Evolutionary conservation across 192 early-diverging fungal species (phyloP).

Genomic region (Backusella morwellensis): DNA sequence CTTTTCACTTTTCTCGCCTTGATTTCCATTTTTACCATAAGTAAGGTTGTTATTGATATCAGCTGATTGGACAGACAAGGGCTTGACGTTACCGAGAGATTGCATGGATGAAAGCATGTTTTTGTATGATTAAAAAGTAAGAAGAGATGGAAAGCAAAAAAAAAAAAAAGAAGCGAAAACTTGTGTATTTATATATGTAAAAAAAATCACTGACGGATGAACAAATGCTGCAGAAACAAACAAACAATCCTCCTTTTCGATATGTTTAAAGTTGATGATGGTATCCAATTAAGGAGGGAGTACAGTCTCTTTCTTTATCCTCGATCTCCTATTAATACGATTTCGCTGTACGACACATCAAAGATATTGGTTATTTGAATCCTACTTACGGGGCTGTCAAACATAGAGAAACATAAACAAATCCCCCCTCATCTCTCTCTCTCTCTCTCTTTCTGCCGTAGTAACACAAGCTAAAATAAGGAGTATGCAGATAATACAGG

Average conservation of each 20-base stretch:
- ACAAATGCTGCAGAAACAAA: too few species aligned
- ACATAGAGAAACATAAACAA: neutral
- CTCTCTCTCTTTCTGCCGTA: neutral
- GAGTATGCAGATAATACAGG: neutral
- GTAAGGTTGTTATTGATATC: neutral
- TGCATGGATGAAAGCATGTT: conserved; percentile 1
- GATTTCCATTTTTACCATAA: neutral
- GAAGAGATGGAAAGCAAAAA: neutral
- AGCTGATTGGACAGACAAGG: neutral
- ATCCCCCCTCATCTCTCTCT: neutral
- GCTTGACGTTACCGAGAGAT: conserved; percentile 10
- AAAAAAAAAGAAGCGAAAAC: too few species aligned
- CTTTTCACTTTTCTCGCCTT: neutral
- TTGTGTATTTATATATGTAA: too few species aligned
- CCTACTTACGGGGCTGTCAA: neutral
- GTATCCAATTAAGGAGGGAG: too few species aligned
- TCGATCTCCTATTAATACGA: neutral
- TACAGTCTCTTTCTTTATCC: neutral
- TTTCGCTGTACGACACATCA: neutral
- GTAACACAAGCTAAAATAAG: neutral
- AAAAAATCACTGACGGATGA: too few species aligned
- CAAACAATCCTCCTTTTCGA: too few species aligned
- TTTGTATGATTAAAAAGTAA: neutral
- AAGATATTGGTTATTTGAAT: neutral
- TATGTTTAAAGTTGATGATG: too few species aligned